Evolutionary conservation across 495 filamentous ascomycete genomes (phyloP), one percentile per base, ranked within the genome.

Genomic region (Neurospora sublineolata): DNA sequence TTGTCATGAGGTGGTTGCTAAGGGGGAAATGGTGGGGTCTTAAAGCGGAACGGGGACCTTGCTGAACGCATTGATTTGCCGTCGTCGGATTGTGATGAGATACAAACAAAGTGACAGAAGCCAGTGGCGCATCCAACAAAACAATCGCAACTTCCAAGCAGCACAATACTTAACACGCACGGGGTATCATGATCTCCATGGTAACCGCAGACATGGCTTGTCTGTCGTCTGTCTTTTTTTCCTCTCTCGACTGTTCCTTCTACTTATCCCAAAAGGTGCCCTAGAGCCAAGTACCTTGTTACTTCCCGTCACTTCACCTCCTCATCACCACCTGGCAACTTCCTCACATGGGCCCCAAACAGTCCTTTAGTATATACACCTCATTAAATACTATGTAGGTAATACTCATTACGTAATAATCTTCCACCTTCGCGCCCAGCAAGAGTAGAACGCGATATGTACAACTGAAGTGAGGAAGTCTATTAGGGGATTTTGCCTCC

Each of bases 1-100:
- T 80, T 72, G 76, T 78, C 64, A 64, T 64, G 68, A 52, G 72
- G 20, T 69, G 23, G 58, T 30, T 72, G 68, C 39, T 76, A 70
- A 68, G 69, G 72, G 23, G 36, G 33, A 64, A 64, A 64, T 64
- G 52, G 52, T 64, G 52, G 52, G 52, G 52, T 64, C 52, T 64
- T 64, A 33, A 64, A 64, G 52, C 52, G 52, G 52, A 64, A 64
- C 52, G 52, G 52, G 52, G 52, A 64, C 52, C 52, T 64, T 64
- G 52, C 52, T 64, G 52, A 64, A 64, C 52, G 12, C 52, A 64
- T 64, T 64, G 52, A 64, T 64, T 64, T 60, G 23, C 20, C 67
- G 68, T 67, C 42, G 46, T 67, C 44, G 68, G 68, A 60, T 58
- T 73, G 39, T 33, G 27, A 33, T 16, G 33, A 33, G 52, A 18